A percentile compares a stretch with the other conserved stretches of the same genome.
phyloP scores from a whole-genome alignment of 164 flowering plant genomes.

The Vitis riparia region DNA sequence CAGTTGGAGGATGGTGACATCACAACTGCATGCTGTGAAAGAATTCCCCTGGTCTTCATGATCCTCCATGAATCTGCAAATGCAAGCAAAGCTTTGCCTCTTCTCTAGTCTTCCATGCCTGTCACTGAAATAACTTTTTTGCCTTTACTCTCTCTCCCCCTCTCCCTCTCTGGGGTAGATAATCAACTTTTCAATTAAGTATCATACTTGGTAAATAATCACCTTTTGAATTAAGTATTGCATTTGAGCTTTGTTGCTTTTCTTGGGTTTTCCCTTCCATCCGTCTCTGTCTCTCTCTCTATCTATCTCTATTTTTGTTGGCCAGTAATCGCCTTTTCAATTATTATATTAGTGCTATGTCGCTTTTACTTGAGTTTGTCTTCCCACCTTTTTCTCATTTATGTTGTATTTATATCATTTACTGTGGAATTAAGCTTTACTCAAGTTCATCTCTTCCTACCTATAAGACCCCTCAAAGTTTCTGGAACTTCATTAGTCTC shows the following conservation, averaged over 20 bases:
- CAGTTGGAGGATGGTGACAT: constrained; percentile 16
- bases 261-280: no score
- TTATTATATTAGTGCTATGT: constrained; percentile 2
- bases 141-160: constrained; percentile 2
- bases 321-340: no score
- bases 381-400: constrained; percentile 3
- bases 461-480: constrained; percentile 4
- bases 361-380: constrained; percentile 9
- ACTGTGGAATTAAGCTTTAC: constrained; percentile 14
- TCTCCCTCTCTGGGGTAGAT: constrained; percentile 8
- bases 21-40: constrained; percentile 19
- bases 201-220: no score
- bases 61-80: constrained; percentile 23
- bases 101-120: constrained; percentile 12
- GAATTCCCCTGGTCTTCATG: constrained; percentile 14
- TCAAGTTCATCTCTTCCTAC: constrained; percentile 6
- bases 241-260: no score
- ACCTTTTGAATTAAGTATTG: no score
- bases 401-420: background rate
- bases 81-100: constrained; percentile 22
- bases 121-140: constrained; percentile 3
- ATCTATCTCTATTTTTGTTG: no score
- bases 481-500: constrained; percentile 1
- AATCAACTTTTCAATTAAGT: background rate
- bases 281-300: no score